Percentiles rank a stretch among this genome's conserved stretches.
Conservation (phyloP, 73 alveolate genomes). For the Diophrys appendiculata region DNA sequence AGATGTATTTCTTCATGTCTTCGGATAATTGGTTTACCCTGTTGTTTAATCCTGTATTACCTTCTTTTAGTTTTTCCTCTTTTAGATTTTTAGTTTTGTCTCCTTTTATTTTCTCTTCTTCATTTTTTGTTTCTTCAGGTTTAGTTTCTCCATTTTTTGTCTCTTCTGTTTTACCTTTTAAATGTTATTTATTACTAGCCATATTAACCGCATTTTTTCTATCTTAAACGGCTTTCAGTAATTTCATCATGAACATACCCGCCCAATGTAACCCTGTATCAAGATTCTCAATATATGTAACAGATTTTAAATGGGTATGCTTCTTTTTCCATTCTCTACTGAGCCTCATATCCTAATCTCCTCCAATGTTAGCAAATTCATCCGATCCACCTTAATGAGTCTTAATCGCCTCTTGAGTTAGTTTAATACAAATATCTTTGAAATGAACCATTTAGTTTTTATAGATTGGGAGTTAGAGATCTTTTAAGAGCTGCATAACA, state of each 20-base stretch:
- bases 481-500: conserved; percentile 3
- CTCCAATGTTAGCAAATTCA: neutral
- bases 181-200: no score
- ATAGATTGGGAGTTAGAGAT: conserved; percentile 17
- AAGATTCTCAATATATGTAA: neutral
- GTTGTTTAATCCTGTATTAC: no score
- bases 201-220: no score
- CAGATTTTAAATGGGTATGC: conserved; percentile 1
- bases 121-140: no score
- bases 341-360: neutral
- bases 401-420: conserved; percentile 15
- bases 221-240: neutral
- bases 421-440: conserved; percentile 30
- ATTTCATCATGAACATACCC: neutral
- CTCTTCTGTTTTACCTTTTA: no score
- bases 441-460: conserved; percentile 18
- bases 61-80: no score
- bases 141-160: no score
- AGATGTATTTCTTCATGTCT: no score
- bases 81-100: no score
- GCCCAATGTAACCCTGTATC: conserved; percentile 22
- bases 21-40: no score
- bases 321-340: conserved; percentile 7
- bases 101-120: no score
- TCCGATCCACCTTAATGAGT: neutral